These are phyloP conservation scores for Thraustochytrium striatum DNA, from an alignment of 352 stramenopile genomes.

Conservation along the genomic window DNA sequence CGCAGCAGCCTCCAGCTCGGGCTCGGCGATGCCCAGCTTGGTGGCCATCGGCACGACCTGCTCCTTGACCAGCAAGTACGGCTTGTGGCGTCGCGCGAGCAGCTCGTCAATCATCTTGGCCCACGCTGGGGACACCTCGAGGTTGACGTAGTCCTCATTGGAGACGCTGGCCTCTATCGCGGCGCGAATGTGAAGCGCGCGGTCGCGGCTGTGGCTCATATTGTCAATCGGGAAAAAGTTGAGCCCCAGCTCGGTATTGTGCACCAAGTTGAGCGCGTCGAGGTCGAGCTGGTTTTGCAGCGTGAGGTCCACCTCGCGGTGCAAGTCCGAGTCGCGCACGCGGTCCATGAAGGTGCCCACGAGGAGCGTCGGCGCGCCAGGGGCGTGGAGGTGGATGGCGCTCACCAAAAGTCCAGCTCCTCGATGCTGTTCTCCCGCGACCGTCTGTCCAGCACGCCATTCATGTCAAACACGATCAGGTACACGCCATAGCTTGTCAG, in stretches of 20 bases:
- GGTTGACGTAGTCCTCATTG: neutral
- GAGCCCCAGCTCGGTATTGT: too few relatives aligned
- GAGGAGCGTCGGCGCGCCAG: neutral
- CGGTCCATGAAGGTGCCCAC: neutral
- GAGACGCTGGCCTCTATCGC: too few relatives aligned
- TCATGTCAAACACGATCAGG: constrained; percentile 21
- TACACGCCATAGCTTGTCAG: constrained; percentile 32
- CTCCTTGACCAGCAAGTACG: neutral
- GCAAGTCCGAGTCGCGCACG: too few relatives aligned
- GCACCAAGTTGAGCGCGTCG: too few relatives aligned
- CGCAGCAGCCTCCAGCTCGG: too few relatives aligned
- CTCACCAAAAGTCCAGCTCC: neutral
- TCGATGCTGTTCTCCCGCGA: too few relatives aligned
- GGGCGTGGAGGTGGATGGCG: neutral
- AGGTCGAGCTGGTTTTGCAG: too few relatives aligned
- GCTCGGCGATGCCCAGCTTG: too few relatives aligned
- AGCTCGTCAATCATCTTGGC: constrained; percentile 4
- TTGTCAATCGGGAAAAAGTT: neutral
- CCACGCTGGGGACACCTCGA: constrained; percentile 2
- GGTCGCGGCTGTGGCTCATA: neutral
- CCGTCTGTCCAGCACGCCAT: constrained; percentile 9
- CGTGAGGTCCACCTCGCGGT: too few relatives aligned
- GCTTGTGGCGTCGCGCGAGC: too few relatives aligned
- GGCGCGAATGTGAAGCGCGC: neutral
- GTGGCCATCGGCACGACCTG: too few relatives aligned